Conservation (phyloP, 805 yeast species). For the Ogataea paradorogensis region DNA sequence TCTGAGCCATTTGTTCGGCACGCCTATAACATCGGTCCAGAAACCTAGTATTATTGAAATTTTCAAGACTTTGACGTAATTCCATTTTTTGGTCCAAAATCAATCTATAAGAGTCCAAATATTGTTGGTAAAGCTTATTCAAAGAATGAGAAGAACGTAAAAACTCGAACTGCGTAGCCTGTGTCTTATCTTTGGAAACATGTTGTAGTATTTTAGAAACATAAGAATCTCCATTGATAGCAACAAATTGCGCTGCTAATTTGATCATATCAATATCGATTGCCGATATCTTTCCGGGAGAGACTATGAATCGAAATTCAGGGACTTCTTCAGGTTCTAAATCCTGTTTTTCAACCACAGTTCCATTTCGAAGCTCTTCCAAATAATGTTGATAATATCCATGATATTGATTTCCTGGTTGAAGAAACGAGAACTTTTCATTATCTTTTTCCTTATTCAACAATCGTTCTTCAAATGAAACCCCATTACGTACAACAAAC, state of each 20-base stretch:
- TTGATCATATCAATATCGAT: conserved; percentile 69
- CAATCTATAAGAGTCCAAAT: conserved; percentile 54
- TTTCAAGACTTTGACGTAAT: conserved; percentile 20
- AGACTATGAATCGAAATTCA: conserved; percentile 28
- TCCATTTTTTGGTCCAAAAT: conserved; percentile 30
- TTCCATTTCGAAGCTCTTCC: conserved; percentile 31
- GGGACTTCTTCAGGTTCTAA: conserved; percentile 4
- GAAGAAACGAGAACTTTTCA: conserved; percentile 63
- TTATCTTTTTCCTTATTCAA: conserved; percentile 42
- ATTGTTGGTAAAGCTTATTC: conserved; percentile 45
- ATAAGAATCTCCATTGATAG: conserved; percentile 53
- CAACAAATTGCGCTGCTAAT: conserved; percentile 66
- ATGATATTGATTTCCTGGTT: conserved; percentile 51
- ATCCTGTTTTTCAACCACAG: neutral
- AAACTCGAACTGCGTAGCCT: conserved; percentile 65
- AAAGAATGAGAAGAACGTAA: conserved; percentile 58
- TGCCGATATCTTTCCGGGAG: conserved; percentile 45
- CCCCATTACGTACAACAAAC: conserved; percentile 68
- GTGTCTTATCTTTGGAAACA: conserved; percentile 29
- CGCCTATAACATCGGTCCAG: conserved; percentile 48
- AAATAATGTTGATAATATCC: conserved; percentile 54
- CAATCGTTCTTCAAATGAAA: conserved; percentile 58
- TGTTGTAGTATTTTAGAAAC: conserved; percentile 34
- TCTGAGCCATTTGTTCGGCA: conserved; percentile 50
- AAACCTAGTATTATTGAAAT: conserved; percentile 32